A percentile compares a stretch with the other conserved stretches of the same genome.
phyloP scores from a whole-genome alignment of 768 basidiomycete genomes.

The Boletales sp. region DNA sequence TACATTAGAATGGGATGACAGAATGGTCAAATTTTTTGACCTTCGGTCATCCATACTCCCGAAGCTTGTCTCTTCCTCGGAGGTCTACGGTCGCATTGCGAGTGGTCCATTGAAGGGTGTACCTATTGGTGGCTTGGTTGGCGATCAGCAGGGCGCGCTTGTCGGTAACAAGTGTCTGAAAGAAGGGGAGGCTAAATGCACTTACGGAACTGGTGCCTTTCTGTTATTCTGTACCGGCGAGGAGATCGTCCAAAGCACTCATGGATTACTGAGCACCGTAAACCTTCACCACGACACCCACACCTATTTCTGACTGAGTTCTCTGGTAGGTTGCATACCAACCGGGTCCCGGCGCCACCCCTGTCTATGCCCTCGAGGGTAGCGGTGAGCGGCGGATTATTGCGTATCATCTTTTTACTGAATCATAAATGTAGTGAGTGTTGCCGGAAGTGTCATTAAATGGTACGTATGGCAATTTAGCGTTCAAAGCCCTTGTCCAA shows the following conservation, averaged over 20 bases:
- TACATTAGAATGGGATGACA: conserved; percentile 79
- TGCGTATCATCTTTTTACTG: not conserved
- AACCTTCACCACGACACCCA: conserved; percentile 7
- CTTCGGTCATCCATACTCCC: conserved; percentile 78
- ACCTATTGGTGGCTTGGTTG: conserved; percentile 88
- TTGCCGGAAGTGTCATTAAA: conserved; percentile 93
- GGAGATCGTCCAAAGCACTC: conserved; percentile 78
- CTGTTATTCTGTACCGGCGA: conserved; percentile 91
- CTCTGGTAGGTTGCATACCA: conserved; percentile 77
- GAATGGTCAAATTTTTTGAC: conserved; percentile 83
- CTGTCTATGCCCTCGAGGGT: conserved; percentile 93
- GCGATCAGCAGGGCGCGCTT: conserved; percentile 97
- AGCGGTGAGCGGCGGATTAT: conserved; percentile 58
- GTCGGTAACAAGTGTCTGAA: conserved; percentile 93
- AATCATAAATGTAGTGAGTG: conserved; percentile 57
- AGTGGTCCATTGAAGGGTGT: conserved; percentile 67
- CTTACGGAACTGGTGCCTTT: conserved; percentile 97
- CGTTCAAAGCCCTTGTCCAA: not conserved
- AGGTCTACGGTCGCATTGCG: conserved; percentile 82
- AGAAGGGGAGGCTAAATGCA: conserved; percentile 96
- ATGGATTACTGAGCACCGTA: conserved; percentile 89
- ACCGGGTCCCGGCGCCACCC: conserved; percentile 70
- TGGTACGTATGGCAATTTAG: conserved; percentile 45
- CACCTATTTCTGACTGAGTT: not conserved
- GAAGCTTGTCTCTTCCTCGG: conserved; percentile 83